Base-by-base conservation (phyloP, 176 grass and related monocot species). In the Rhynchospora tenuis region DNA sequence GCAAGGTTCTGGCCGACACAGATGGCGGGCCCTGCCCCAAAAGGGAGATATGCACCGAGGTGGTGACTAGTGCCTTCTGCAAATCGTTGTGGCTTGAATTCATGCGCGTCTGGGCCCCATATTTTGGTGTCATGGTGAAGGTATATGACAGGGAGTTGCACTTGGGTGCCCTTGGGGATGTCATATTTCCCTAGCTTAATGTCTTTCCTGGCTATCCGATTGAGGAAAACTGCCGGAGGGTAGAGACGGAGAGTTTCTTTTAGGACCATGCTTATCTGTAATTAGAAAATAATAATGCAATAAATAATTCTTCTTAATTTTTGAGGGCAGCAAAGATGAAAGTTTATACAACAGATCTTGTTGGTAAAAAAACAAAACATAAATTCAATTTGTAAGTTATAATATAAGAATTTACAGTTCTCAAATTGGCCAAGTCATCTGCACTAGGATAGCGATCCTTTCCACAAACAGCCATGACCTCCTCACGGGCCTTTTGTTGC, bases 231-330 rank as follows among this genome's bases (percentile, higher is more conserved):
- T 58, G 88, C 91, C 11, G 91, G 91, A 69, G 94, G 80, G 59
- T 97, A 97, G 52, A 97, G 47, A 79, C 94, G 89, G 15, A 97
- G 94, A 62, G 91, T 90, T 86, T 97, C 94, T 84, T 97, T 97
- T 44, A 92, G 58, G 60, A 97, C 89, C 87, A 90, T 94, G 75
- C 59, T 90, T 59, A 97, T 80, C 94, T 94, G 67, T 58, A 46
- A 71, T 3, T 19, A 55, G 68, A 67, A 22, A n/a, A 44, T 47
- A 78, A 58, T 16, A 56, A 8, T 27, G 52, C 38, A 51, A 14
- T 9, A 42, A 81, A 2, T 38, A 3, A 38, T 38, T 78, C 84
- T 14, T 45, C 47, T 54, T 1, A 31, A 23, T 27, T 57, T 75
- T 71, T 4, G 27, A 79, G 33, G 46, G 20, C 16, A 48, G 43